Evolutionary conservation across 768 basidiomycete genomes (phyloP), one percentile per base, ranked within the genome.

Genomic region (Coprinopsis marcescibilis): DNA sequence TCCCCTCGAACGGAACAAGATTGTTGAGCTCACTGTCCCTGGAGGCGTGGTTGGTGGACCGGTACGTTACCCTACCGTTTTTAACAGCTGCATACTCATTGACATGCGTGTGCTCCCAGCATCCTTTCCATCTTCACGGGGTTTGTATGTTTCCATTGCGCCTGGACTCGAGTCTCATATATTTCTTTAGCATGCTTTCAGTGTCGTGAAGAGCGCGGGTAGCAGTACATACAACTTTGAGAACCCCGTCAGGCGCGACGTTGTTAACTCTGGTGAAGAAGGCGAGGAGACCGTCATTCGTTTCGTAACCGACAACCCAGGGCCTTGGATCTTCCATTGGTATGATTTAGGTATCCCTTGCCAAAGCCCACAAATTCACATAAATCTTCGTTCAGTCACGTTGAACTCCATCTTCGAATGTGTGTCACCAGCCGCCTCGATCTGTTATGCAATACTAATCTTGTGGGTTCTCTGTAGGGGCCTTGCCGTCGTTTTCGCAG

Each of bases 221-320:
- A 65, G 55, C 19, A 53, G 57, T 3, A 43, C 29, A 1, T 61
- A 59, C 47, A 73, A 75, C 57, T 71, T 65, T 36, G 58, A 52
- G 19, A 79, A 81, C 57, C 83, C 82, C 2, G 65, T 73, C 63
- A 61, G 71, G 27, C 62, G 79, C 37, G 80, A 81, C 56, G 75
- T 74, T 1, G 69, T 78, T 39, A 67, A 64, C 43, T 67, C 75
- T 17, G 64, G 66, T 30, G 57, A 60, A 45, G 60, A 49, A 2
- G 54, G 73, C 60, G 60, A 74, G 58, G 62, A 74, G 55, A 72
- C 76, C 23, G 74, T 74, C 2, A 65, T 86, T 43, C 73, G 82
- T 27, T 85, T 81, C 61, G 56, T 64, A 20, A 81, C 82, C 2
- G 75, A 85, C 55, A 85, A 85, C 60, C 72, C 81, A 3, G 84